phyloP scores from a whole-genome alignment of 176 grass and related monocot species.

The Areca catechu region DNA sequence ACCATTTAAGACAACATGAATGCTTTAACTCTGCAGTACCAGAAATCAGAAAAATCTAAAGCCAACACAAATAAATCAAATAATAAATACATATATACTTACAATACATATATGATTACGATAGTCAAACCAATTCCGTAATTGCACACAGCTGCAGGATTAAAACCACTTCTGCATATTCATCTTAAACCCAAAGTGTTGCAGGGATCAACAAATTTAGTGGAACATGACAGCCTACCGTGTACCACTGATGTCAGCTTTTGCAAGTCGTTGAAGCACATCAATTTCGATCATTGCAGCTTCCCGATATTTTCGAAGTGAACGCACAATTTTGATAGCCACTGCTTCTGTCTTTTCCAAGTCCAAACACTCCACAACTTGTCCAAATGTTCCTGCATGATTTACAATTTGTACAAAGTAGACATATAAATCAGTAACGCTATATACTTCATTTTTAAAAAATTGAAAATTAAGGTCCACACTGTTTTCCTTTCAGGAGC shows the following conservation, averaged over 20 bases:
- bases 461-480: no score
- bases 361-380: constrained; percentile 98
- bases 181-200: constrained; percentile 58
- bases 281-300: constrained; percentile 99
- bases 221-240: constrained; percentile 48
- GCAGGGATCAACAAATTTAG: constrained; percentile 23
- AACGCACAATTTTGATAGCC: constrained; percentile 84
- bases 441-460: no score
- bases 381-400: constrained; percentile 81
- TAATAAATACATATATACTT: constrained; percentile 63
- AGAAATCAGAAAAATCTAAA: no score
- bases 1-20: no score
- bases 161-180: constrained; percentile 67
- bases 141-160: constrained; percentile 98
- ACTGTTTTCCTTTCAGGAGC: no score
- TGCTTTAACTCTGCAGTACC: no score
- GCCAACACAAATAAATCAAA: constrained; percentile 1
- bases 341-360: constrained; percentile 89
- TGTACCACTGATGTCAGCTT: constrained; percentile 61
- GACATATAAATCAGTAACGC: no score
- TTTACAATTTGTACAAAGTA: no score
- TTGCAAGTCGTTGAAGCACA: constrained; percentile 74
- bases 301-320: constrained; percentile 88
- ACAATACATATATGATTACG: constrained; percentile 99
- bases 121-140: constrained; percentile 99